Evolutionary conservation across 2,329 filamentous ascomycete genomes (phyloP).

Genomic region (Samsoniella hepiali): DNA sequence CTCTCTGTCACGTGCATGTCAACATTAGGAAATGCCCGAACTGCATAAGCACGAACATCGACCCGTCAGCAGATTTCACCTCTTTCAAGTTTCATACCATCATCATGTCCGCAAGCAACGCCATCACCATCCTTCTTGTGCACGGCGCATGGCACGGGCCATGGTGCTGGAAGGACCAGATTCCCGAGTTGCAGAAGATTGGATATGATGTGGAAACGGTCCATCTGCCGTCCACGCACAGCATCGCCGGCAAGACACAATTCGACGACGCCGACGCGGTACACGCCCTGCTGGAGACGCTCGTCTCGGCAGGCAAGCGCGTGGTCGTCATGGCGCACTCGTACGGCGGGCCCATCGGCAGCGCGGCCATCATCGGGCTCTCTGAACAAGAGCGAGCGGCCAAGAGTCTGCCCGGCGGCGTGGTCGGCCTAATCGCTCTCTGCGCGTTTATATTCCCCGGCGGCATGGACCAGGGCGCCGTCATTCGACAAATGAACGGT

Average conservation of each 20-base stretch:
- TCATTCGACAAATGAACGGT: background rate
- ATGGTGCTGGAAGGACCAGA: conserved; percentile 27
- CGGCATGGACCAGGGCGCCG: conserved; percentile 6
- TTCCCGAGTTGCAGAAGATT: conserved; percentile 32
- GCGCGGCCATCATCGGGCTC: background rate
- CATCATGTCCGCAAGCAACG: background rate
- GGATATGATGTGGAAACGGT: conserved; percentile 23
- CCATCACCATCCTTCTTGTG: conserved; percentile 33
- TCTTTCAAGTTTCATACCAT: no score
- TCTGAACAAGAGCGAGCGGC: background rate
- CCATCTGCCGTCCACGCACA: conserved; percentile 34
- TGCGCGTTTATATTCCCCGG: conserved; percentile 1
- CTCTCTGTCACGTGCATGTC: background rate
- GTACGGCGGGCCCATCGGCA: conserved; percentile 40
- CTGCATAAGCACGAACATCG: background rate
- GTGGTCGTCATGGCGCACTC: conserved; percentile 43
- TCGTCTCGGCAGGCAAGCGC: conserved; percentile 36
- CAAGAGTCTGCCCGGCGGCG: background rate
- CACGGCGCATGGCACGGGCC: conserved; percentile 40
- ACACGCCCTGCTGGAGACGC: conserved; percentile 25
- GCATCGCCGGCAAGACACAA: conserved; percentile 25
- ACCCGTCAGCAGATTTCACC: no score
- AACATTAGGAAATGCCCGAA: background rate
- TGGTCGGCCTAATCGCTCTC: background rate
- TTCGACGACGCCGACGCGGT: conserved; percentile 33